These are phyloP conservation scores for Myriosclerotinia scirpicola DNA, from an alignment of 2,329 filamentous ascomycete species.

Conservation along the genomic window DNA sequence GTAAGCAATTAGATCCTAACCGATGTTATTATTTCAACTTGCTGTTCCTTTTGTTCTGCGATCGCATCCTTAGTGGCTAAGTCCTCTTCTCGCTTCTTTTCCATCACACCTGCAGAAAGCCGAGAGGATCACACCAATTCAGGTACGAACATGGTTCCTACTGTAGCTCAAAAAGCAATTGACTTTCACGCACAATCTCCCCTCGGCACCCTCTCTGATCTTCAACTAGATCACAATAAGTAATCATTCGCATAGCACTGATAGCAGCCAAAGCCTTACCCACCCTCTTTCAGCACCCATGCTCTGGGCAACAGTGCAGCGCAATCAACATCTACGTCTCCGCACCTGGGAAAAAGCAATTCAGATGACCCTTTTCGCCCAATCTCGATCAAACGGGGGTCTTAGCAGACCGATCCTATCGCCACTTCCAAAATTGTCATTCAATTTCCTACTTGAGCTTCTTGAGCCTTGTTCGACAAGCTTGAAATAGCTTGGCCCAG, in stretches of 20 bases:
- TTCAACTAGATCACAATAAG: background rate
- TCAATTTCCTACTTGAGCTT: constrained; percentile 16
- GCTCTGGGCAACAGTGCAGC: background rate
- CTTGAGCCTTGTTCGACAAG: background rate
- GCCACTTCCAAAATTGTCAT: constrained; percentile 14
- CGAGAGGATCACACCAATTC: constrained; percentile 29
- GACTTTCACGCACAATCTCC: background rate
- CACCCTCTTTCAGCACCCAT: constrained; percentile 9
- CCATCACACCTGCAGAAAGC: constrained; percentile 26
- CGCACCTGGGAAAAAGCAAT: constrained; percentile 17
- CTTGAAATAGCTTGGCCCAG: constrained; percentile 10
- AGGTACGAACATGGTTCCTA: constrained; percentile 32
- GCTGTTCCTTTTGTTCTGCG: constrained; percentile 14
- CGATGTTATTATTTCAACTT: constrained; percentile 16
- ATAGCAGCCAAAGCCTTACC: constrained; percentile 13
- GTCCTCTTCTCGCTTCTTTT: constrained; percentile 9
- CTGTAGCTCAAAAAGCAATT: constrained; percentile 6
- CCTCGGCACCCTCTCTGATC: background rate
- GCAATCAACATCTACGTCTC: constrained; percentile 5
- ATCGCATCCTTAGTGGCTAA: constrained; percentile 11
- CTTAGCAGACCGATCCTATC: background rate
- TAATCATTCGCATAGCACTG: constrained; percentile 4
- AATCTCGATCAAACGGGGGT: constrained; percentile 5
- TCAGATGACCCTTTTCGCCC: constrained; percentile 14
- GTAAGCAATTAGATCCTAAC: background rate